Conservation (phyloP, 345 rosid species). For the Murraya paniculata region DNA sequence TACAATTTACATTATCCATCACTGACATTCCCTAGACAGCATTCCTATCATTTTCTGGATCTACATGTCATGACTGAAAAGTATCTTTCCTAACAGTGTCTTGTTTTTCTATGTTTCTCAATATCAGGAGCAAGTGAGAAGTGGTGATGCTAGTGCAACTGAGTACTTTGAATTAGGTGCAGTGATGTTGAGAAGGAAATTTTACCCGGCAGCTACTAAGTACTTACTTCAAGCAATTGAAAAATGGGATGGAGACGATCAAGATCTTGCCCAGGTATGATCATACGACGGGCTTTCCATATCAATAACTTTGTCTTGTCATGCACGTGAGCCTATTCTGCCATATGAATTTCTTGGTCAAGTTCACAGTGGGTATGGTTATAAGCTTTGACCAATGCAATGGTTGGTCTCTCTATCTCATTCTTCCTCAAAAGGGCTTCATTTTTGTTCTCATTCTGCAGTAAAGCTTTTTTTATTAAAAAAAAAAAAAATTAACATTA, state of each 20-base stretch:
- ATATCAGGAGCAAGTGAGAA: slow-evolving; percentile 92
- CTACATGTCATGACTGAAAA: not conserved
- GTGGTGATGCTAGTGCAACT: slow-evolving; percentile 98
- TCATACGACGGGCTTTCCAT: slow-evolving; percentile 1
- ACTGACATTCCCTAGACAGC: not conserved
- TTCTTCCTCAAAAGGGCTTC: not conserved
- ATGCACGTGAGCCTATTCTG: not conserved
- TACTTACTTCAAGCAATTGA: slow-evolving; percentile 83
- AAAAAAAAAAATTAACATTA: too few species aligned
- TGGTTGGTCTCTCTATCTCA: not conserved
- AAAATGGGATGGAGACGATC: slow-evolving; percentile 98
- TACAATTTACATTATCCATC: not conserved
- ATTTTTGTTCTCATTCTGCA: not conserved
- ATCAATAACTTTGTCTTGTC: not conserved
- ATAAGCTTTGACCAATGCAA: not conserved
- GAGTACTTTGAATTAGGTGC: slow-evolving; percentile 95
- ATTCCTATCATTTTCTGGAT: not conserved
- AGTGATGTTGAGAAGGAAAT: slow-evolving; percentile 86
- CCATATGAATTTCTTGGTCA: not conserved
- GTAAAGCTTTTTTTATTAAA: too few species aligned
- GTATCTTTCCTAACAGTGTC: not conserved
- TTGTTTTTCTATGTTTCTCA: not conserved
- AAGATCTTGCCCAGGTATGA: slow-evolving; percentile 95
- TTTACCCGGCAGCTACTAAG: slow-evolving; percentile 87
- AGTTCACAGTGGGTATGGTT: not conserved